Conservation (phyloP, 73 alveolate species). For the Halteria grandinella region DNA sequence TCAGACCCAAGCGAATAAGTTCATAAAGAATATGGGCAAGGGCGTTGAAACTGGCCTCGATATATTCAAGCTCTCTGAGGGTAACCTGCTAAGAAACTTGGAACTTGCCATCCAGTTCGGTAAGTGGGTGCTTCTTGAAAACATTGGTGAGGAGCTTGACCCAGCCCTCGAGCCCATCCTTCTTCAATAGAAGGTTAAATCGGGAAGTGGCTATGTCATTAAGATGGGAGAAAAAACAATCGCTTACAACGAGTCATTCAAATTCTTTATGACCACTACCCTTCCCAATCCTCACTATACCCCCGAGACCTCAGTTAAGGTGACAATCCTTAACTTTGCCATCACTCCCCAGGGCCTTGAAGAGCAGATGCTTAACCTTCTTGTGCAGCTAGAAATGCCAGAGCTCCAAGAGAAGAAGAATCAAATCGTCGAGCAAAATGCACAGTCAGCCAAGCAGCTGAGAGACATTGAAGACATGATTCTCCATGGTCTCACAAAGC, state of each 20-base stretch:
- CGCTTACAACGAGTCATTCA: conserved; percentile 88
- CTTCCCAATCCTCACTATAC: conserved; percentile 98
- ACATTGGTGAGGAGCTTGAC: conserved; percentile 88
- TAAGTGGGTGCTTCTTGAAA: conserved; percentile 92
- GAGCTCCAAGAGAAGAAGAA: conserved; percentile 80
- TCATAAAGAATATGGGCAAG: conserved; percentile 98
- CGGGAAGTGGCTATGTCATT: conserved; percentile 81
- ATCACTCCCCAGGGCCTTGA: conserved; percentile 83
- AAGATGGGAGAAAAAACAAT: conserved; percentile 91
- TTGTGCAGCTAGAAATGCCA: conserved; percentile 94
- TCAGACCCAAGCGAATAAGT: conserved; percentile 86
- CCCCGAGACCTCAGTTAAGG: conserved; percentile 98
- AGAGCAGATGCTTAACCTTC: conserved; percentile 81
- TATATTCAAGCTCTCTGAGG: conserved; percentile 66
- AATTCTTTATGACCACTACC: conserved; percentile 98
- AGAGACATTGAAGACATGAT: conserved; percentile 94
- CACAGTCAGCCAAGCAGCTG: conserved; percentile 84
- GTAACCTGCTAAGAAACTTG: conserved; percentile 65
- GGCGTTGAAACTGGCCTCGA: conserved; percentile 88
- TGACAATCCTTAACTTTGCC: conserved; percentile 84
- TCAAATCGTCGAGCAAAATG: conserved; percentile 86
- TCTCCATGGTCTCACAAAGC: conserved; percentile 85
- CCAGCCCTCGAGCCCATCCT: conserved; percentile 92
- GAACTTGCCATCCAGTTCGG: conserved; percentile 88
- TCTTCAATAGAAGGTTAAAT: conserved; percentile 80